Base-by-base conservation (phyloP, 2,329 filamentous ascomycete species). In the Phialophora macrospora region DNA sequence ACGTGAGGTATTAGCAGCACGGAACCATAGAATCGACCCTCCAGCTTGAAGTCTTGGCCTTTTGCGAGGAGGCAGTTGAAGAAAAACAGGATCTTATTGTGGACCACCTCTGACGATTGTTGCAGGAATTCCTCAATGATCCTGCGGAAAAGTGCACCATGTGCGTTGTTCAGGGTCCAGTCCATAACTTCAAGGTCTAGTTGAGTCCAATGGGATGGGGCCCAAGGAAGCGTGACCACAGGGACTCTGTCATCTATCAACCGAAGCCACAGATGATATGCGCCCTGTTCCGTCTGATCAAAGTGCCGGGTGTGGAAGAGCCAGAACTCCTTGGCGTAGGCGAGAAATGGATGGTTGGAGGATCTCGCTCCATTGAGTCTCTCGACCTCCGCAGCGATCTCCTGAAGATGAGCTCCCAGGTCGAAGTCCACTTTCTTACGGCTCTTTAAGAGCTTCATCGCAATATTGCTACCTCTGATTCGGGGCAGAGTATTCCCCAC, bases 241-340 rank as follows among this genome's bases (percentile, higher is more conserved):
- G 24, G n/a, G 4, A 41, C n/a, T 22, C 20, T 38, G 14, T 32
- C 46, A 24, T 38, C 34, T 9, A 63, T 9, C 30, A 63, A 46
- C 48, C 30, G 9, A 28, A 52, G 26, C 61, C 61, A 63, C 22
- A 58, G 17, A 11, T 30, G 9, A 17, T 63, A 54, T 17, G 26
- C 44, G 8, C 1, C 12, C 22, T n/a, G 30, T 14, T 14, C 20
- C 22, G 7, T 3, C 12, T 7, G 17, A 1, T 44, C 30, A 41
- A 65, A 46, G 12, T 24, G 4, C 22, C 26, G 30, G 12, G 63
- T 49, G 44, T 65, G 63, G n/a, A 57, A 34, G 9, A 65, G 57
- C 63, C 57, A 65, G 44, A 56, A 57, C 6, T 41, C 28, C 41
- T 57, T 52, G n/a, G 58, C 57, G 32, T 65, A 65, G 26, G 63